phyloP scores from a whole-genome alignment of 2,329 filamentous ascomycete species.

The Fonsecaea pedrosoi region DNA sequence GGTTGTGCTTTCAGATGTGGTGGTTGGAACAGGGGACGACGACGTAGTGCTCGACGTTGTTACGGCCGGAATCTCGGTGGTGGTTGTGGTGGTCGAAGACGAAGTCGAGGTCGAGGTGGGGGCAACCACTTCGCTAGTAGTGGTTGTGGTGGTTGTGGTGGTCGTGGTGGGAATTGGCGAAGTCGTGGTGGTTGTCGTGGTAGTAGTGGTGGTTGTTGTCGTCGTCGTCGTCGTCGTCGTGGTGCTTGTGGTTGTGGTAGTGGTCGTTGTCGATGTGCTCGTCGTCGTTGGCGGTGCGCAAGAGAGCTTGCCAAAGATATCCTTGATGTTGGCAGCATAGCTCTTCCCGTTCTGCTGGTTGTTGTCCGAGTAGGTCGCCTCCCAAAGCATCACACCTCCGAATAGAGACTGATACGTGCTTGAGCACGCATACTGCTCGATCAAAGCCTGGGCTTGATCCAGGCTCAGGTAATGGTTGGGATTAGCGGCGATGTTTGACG shows the following conservation, averaged over 20 bases:
- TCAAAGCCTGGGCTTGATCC: constrained; percentile 53
- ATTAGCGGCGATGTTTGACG: constrained; percentile 43
- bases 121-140: background rate
- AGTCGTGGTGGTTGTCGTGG: constrained; percentile 20
- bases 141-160: constrained; percentile 23
- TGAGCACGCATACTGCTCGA: constrained; percentile 51
- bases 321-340: constrained; percentile 59
- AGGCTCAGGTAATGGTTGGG: constrained; percentile 56
- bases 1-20: constrained; percentile 10
- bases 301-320: constrained; percentile 46
- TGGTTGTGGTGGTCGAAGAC: constrained; percentile 21
- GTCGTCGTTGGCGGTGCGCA: constrained; percentile 26
- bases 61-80: constrained; percentile 1
- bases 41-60: background rate
- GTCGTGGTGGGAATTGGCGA: constrained; percentile 19
- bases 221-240: constrained; percentile 28
- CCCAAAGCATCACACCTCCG: constrained; percentile 67
- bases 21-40: constrained; percentile 4
- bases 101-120: constrained; percentile 10
- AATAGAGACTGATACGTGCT: constrained; percentile 51
- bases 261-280: constrained; percentile 29
- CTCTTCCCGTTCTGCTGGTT: constrained; percentile 54
- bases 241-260: constrained; percentile 30
- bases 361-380: constrained; percentile 57
- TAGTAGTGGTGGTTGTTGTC: constrained; percentile 18